Percentiles rank a stretch among this genome's conserved stretches.
These are phyloP conservation scores for Zoysia japonica DNA, from an alignment of 176 grass and related monocot genomes.

Conservation along the genomic window DNA sequence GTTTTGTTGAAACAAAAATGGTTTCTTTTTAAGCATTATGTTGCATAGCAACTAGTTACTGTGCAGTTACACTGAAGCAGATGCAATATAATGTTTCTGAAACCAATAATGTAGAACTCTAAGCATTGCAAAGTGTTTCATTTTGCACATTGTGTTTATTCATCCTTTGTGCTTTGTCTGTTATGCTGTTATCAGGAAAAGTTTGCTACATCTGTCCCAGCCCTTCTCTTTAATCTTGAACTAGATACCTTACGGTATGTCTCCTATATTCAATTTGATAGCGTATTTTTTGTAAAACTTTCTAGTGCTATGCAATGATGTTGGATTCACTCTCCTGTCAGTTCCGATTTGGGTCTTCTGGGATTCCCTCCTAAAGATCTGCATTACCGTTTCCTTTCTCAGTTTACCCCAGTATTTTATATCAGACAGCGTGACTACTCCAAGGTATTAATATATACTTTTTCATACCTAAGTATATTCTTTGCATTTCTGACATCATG, in stretches of 20 bases:
- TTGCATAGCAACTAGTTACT: neutral
- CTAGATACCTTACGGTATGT: conserved; percentile 84
- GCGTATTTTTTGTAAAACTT: conserved; percentile 4
- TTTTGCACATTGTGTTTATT: conserved; percentile 7
- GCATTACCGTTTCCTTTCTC: conserved; percentile 95
- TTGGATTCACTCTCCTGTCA: conserved; percentile 50
- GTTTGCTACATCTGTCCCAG: conserved; percentile 66
- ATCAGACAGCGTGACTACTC: conserved; percentile 96
- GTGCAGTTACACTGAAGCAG: neutral
- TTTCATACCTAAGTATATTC: conserved; percentile 25
- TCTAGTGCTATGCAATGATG: neutral
- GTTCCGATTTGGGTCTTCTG: conserved; percentile 92
- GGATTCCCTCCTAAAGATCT: conserved; percentile 92
- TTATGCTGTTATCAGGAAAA: conserved; percentile 72
- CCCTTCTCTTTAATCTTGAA: conserved; percentile 96
- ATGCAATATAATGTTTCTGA: neutral
- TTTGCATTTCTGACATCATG: conserved; percentile 22
- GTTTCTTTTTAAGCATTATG: neutral
- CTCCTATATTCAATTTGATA: conserved; percentile 24
- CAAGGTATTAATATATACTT: conserved; percentile 59
- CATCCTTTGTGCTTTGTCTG: neutral
- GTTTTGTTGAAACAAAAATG: neutral
- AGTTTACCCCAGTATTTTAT: conserved; percentile 89
- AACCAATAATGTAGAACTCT: neutral
- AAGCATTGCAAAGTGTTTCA: neutral